Evolutionary conservation across 345 rosid genomes (phyloP).

Genomic region (Rhizophora apiculata): DNA sequence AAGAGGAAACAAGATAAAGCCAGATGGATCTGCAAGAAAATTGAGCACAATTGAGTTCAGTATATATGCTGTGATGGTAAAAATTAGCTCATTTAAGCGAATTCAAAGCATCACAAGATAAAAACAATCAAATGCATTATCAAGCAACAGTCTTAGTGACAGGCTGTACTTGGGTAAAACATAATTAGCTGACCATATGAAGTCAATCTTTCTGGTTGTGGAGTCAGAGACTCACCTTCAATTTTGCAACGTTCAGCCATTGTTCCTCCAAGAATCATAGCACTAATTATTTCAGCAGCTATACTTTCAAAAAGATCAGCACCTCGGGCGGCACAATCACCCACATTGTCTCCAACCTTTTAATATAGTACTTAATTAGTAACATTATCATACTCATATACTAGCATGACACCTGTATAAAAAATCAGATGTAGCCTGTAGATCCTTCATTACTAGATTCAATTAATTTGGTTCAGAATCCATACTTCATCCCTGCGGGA

Average conservation of each 20-base stretch:
- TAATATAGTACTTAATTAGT: neutral
- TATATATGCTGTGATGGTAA: no score
- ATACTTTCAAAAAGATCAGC: conserved; percentile 99
- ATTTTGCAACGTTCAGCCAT: conserved; percentile 94
- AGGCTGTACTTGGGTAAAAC: neutral
- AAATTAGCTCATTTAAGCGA: neutral
- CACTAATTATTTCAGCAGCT: conserved; percentile 98
- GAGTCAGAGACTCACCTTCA: conserved; percentile 50
- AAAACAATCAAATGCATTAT: conserved; percentile 4
- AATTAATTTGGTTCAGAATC: no score
- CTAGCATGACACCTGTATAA: neutral
- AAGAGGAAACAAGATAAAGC: conserved; percentile 95
- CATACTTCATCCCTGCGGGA: no score
- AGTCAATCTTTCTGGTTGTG: neutral
- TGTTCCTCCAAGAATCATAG: conserved; percentile 99
- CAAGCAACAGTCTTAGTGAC: neutral
- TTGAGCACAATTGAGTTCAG: conserved; percentile 4
- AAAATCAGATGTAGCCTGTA: no score
- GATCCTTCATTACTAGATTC: no score
- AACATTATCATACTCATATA: neutral
- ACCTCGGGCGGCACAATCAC: conserved; percentile 99
- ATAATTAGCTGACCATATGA: neutral
- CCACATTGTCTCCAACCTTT: conserved; percentile 99
- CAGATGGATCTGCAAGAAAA: conserved; percentile 86
- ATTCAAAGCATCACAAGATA: neutral